Evolutionary conservation across 768 basidiomycete genomes (phyloP).

Genomic region (Mycena epipterygia): DNA sequence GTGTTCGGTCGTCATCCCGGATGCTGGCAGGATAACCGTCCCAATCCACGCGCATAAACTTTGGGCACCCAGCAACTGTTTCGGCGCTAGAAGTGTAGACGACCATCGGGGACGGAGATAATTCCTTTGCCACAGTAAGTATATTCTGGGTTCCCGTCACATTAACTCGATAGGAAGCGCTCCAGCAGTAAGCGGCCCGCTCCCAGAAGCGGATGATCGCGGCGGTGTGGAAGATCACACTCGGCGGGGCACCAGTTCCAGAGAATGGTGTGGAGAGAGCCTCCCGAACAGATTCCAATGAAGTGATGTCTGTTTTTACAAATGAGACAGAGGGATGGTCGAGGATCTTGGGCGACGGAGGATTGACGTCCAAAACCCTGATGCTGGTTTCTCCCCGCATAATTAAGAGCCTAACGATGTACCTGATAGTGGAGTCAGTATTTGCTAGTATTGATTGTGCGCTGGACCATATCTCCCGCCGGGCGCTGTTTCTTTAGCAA

Average conservation of each 20-base stretch:
- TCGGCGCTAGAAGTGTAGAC: constrained; percentile 62
- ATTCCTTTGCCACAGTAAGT: constrained; percentile 56
- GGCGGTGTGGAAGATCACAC: constrained; percentile 70
- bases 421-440: constrained; percentile 35
- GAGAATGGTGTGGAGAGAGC: constrained; percentile 42
- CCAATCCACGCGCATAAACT: constrained; percentile 48
- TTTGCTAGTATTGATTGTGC: too few relatives aligned
- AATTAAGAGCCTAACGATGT: constrained; percentile 49
- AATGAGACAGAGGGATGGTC: constrained; percentile 46
- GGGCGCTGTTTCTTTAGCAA: too few relatives aligned
- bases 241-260: constrained; percentile 57
- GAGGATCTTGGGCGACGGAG: constrained; percentile 39
- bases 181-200: constrained; percentile 55
- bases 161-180: constrained; percentile 63
- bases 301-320: constrained; percentile 48
- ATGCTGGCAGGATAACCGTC: constrained; percentile 42
- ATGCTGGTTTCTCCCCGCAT: constrained; percentile 51
- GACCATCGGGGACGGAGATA: constrained; percentile 54
- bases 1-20: constrained; percentile 64
- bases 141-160: constrained; percentile 64
- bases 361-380: constrained; percentile 48
- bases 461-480: not conserved
- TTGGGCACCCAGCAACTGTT: constrained; percentile 56
- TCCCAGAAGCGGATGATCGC: constrained; percentile 72
- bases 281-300: constrained; percentile 42